Percentiles rank a stretch among this genome's conserved stretches.
These are phyloP conservation scores for Populus nigra DNA, from an alignment of 345 rosid species.

Conservation along the genomic window DNA sequence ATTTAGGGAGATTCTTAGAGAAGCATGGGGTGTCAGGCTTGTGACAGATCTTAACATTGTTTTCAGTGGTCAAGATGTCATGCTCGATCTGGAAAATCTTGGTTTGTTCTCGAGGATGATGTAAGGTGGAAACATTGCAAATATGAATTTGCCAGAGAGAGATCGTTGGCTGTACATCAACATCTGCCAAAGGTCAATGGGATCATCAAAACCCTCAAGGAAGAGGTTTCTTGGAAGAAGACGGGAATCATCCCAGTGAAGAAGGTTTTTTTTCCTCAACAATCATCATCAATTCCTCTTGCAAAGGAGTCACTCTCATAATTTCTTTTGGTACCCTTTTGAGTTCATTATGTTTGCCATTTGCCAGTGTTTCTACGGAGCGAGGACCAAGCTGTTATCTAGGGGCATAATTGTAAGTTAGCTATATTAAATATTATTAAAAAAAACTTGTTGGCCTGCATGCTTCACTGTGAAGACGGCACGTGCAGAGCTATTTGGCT, in stretches of 20 bases:
- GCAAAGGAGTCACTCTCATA: not conserved
- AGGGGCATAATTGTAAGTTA: too few species aligned
- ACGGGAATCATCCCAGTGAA: not conserved
- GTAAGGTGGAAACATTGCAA: not conserved
- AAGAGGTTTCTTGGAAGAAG: conserved; percentile 6
- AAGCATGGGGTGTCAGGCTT: not conserved
- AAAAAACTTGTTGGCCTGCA: too few species aligned
- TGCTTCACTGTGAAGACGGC: too few species aligned
- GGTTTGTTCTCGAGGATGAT: not conserved
- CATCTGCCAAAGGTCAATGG: conserved; percentile 8
- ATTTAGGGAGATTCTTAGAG: not conserved
- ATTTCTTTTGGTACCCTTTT: not conserved
- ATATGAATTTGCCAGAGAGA: not conserved
- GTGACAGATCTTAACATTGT: not conserved
- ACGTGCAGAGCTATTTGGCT: too few species aligned
- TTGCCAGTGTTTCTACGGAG: not conserved
- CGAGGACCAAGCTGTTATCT: not conserved
- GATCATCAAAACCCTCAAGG: not conserved
- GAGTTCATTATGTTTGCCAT: not conserved
- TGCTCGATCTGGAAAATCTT: not conserved
- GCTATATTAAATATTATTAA: too few species aligned
- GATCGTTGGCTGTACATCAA: not conserved
- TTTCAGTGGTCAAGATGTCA: not conserved
- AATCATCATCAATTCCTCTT: not conserved
- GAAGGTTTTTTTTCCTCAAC: not conserved